Conservation (phyloP, 164 flowering plant genomes). For the Vitis cinerea region DNA sequence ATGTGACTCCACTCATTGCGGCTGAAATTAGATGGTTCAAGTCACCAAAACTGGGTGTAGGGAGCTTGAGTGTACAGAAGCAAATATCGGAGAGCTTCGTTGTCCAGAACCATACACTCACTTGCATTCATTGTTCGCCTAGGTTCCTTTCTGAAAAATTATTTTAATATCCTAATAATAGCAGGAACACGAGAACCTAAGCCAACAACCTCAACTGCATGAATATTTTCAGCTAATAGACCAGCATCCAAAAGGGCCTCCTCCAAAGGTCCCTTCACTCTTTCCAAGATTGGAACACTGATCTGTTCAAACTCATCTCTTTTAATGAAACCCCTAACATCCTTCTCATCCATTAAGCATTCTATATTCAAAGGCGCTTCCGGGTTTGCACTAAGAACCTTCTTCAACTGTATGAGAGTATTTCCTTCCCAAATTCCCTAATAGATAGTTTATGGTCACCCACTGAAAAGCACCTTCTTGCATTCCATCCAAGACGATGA, state of each 20-base stretch:
- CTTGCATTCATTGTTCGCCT: conserved; percentile 96
- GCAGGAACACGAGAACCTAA: conserved; percentile 92
- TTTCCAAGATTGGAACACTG: conserved; percentile 73
- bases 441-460: conserved; percentile 86
- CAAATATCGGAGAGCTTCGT: too few species aligned
- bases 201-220: conserved; percentile 86
- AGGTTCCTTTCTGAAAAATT: conserved; percentile 85
- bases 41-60: conserved; percentile 26
- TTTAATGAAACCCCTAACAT: conserved; percentile 78
- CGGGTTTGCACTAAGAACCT: conserved; percentile 87
- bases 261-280: conserved; percentile 77
- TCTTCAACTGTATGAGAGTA: conserved; percentile 78
- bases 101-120: conserved; percentile 60
- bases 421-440: conserved; percentile 71
- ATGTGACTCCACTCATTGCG: conserved; percentile 49
- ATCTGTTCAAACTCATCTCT: conserved; percentile 86
- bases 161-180: conserved; percentile 63
- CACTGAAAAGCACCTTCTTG: conserved; percentile 95
- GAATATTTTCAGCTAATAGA: conserved; percentile 57
- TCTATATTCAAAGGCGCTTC: conserved; percentile 87
- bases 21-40: conserved; percentile 45
- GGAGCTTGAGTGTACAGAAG: too few species aligned
- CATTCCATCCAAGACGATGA: conserved; percentile 85
- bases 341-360: conserved; percentile 96
- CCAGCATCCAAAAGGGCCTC: conserved; percentile 80